A percentile compares a stretch with the other conserved stretches of the same genome.
These are phyloP conservation scores for Spergularia azorica DNA, from an alignment of 179 eudicot genomes.

Conservation along the genomic window DNA sequence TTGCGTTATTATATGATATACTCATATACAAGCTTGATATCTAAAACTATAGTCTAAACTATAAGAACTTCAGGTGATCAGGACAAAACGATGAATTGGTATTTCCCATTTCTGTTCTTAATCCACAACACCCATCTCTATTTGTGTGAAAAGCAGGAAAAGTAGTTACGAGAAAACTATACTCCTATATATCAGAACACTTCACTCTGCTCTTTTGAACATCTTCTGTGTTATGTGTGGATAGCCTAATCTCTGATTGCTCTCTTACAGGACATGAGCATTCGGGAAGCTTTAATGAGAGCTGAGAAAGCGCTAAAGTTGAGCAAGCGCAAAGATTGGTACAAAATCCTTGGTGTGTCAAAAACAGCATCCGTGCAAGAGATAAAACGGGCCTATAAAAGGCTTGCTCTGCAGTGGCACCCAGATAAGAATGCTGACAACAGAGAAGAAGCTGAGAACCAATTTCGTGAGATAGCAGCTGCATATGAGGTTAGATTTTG, in stretches of 20 bases:
- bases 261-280: slow-evolving; percentile 61
- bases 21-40: no score
- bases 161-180: no score
- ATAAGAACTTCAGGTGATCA: no score
- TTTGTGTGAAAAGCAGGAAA: no score
- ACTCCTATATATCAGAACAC: no score
- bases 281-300: slow-evolving; percentile 65
- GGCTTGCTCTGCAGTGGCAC: slow-evolving; percentile 94
- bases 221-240: not conserved
- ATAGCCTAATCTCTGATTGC: not conserved
- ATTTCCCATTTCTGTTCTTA: no score
- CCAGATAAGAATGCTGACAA: slow-evolving; percentile 93
- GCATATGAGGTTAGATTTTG: slow-evolving; percentile 75
- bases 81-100: no score
- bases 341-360: slow-evolving; percentile 86
- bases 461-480: slow-evolving; percentile 87
- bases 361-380: slow-evolving; percentile 72
- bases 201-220: not conserved
- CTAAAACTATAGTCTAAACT: no score
- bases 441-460: slow-evolving; percentile 83
- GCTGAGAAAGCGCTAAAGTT: slow-evolving; percentile 83
- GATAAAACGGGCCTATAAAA: slow-evolving; percentile 87
- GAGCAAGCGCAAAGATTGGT: slow-evolving; percentile 98
- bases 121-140: no score
- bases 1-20: no score